phyloP scores from a whole-genome alignment of 331 rosid genomes.

The Pyracantha coccinea region DNA sequence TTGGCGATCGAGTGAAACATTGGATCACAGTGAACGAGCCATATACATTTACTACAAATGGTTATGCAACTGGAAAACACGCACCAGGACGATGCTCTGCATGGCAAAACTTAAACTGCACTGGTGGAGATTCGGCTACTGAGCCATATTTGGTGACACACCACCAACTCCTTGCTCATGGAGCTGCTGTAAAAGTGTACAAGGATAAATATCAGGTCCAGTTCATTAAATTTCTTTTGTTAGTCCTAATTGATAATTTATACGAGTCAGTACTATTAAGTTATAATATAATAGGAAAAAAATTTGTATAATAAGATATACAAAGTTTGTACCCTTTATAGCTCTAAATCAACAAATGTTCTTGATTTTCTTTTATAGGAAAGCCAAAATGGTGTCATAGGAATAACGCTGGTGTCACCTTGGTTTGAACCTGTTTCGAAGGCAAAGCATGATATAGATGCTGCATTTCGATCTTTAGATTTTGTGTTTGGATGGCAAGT shows the following conservation, averaged over 20 bases:
- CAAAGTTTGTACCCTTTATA: not conserved
- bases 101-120: constrained; percentile 14
- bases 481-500: constrained; percentile 29
- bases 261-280: not conserved
- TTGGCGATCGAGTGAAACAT: constrained; percentile 26
- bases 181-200: constrained; percentile 11
- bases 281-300: not conserved
- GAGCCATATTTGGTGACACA: constrained; percentile 24
- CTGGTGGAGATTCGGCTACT: constrained; percentile 15
- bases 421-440: constrained; percentile 21
- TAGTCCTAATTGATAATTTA: no score
- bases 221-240: not conserved
- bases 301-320: not conserved
- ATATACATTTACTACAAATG: not conserved
- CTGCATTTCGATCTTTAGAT: constrained; percentile 26
- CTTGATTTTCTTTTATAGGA: not conserved
- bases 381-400: constrained; percentile 22
- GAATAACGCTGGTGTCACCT: constrained; percentile 9
- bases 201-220: constrained; percentile 10
- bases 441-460: not conserved
- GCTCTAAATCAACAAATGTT: not conserved
- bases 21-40: constrained; percentile 34
- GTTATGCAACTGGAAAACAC: constrained; percentile 4
- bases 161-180: constrained; percentile 19
- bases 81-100: constrained; percentile 23